Base-by-base conservation (phyloP, 1,284 basidiomycete species). In the Cystobasidiaceae sp. region DNA sequence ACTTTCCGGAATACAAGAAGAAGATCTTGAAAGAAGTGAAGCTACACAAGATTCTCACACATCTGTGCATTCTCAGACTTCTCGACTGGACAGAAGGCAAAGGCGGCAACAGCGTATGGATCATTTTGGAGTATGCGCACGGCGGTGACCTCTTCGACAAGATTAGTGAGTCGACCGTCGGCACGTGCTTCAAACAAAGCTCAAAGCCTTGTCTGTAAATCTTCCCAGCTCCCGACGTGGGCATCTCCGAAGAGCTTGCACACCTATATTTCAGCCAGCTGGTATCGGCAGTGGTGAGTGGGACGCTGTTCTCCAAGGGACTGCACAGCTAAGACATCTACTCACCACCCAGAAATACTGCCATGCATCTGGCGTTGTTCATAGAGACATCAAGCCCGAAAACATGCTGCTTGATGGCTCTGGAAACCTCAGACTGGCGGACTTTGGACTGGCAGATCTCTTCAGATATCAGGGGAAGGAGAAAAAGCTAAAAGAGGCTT, bases 121-220 rank as follows among this genome's bases (percentile, higher is more conserved):
- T 98, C 81, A 79, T 97, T 27, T 80, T 98, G 69, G 94, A 97
- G 77, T 80, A 94, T 43, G 94, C 93, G 0, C 86, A 86, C 0
- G 93, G 93, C 46, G 94, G 96, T 0, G 94, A 98, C 77, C 78
- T 98, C 43, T 98, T 98, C 75, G 96, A 98, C 78, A 97, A 97
- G 81, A 97, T 98, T 67, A 89, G 93, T 93, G 73, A 68, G 79
- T 81, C 72, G 5, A 17, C 25, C 4, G 11, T 5, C 30, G 13
- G 30, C 11, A 9, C 21, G 45, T 48, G 8, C 11, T 13, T 27
- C 21, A 21, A 39, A n/a, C 19, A 37, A 33, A 23, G 23, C 17
- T 2, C 27, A 2, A 11, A 25, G 19, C 27, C 19, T 17, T 25
- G n/a, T 17, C 37, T 8, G 46, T 17, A 21, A 17, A 9, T 34